These are phyloP conservation scores for Xanthoconium purpureum DNA, from an alignment of 768 basidiomycete species.

Conservation along the genomic window DNA sequence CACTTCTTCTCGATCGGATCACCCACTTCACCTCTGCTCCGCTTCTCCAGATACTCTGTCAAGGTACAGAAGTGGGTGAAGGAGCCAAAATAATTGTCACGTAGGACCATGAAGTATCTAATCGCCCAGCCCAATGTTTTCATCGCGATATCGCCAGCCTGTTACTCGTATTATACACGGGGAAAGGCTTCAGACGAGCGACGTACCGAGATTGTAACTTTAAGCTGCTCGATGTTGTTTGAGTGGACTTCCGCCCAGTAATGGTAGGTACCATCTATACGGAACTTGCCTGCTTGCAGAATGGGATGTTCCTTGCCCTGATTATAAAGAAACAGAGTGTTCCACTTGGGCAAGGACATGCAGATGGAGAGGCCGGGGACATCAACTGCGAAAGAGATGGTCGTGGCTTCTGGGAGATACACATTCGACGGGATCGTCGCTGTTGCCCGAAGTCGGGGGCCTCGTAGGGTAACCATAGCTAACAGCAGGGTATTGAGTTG, in stretches of 20 bases:
- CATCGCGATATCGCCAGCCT: slow-evolving; percentile 57
- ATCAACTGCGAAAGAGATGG: slow-evolving; percentile 62
- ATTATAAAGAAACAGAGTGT: slow-evolving; percentile 72
- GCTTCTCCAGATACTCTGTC: slow-evolving; percentile 77
- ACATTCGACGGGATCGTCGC: slow-evolving; percentile 64
- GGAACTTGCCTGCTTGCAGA: slow-evolving; percentile 54
- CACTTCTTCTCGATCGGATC: slow-evolving; percentile 83
- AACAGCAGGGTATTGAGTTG: neutral
- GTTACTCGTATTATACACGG: slow-evolving; percentile 1
- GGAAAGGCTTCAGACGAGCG: neutral
- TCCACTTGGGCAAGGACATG: slow-evolving; percentile 85
- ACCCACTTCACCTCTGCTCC: slow-evolving; percentile 57
- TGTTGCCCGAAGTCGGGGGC: slow-evolving; percentile 48
- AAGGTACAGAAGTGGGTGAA: slow-evolving; percentile 93
- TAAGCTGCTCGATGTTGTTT: slow-evolving; percentile 77
- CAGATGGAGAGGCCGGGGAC: slow-evolving; percentile 53
- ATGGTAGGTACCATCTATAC: slow-evolving; percentile 66
- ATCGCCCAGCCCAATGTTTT: slow-evolving; percentile 85
- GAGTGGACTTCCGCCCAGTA: slow-evolving; percentile 66
- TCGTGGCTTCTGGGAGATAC: slow-evolving; percentile 69
- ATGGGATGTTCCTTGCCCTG: slow-evolving; percentile 59
- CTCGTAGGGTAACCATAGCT: slow-evolving; percentile 75
- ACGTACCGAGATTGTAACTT: slow-evolving; percentile 58
- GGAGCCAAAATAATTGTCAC: slow-evolving; percentile 91
- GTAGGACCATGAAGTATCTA: slow-evolving; percentile 81